Conservation (phyloP, 768 basidiomycete species). For the Leucogyrophana mollusca region DNA sequence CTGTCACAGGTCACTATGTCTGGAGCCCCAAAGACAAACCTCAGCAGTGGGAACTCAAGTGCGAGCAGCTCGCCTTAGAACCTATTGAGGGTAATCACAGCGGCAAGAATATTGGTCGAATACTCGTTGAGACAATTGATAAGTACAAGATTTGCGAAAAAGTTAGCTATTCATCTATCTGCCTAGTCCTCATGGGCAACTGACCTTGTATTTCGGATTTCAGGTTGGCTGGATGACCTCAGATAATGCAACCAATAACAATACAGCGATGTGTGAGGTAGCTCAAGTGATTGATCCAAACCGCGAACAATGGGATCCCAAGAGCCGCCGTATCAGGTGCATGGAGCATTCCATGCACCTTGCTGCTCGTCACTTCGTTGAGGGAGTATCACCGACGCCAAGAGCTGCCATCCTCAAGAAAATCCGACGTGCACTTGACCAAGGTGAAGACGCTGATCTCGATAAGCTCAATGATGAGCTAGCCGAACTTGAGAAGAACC, state of each 20-base stretch:
- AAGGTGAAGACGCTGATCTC: too few relatives aligned
- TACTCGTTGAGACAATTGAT: slow-evolving; percentile 6
- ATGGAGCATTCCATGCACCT: neutral
- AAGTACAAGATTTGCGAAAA: slow-evolving; percentile 5
- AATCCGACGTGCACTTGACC: neutral
- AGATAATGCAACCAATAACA: slow-evolving; percentile 12
- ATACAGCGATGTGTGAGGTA: slow-evolving; percentile 4
- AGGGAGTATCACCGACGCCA: neutral
- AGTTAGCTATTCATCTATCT: too few relatives aligned
- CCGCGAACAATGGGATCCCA: slow-evolving; percentile 5
- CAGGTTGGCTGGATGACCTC: slow-evolving; percentile 4
- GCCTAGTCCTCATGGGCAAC: neutral
- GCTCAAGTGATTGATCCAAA: neutral
- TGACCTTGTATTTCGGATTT: neutral
- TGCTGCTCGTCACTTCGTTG: neutral
- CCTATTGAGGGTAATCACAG: slow-evolving; percentile 8
- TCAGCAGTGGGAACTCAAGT: slow-evolving; percentile 9
- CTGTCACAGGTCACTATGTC: slow-evolving; percentile 18
- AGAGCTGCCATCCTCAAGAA: neutral
- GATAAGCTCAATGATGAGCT: too few relatives aligned
- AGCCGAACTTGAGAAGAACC: slow-evolving; percentile 4
- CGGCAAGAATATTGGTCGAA: slow-evolving; percentile 1
- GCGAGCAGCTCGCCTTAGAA: slow-evolving; percentile 11
- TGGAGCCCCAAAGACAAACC: slow-evolving; percentile 1
- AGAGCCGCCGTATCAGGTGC: slow-evolving; percentile 8